Base-by-base conservation (phyloP, 139 green algal genomes). In the Chlorella sorokiniana region DNA sequence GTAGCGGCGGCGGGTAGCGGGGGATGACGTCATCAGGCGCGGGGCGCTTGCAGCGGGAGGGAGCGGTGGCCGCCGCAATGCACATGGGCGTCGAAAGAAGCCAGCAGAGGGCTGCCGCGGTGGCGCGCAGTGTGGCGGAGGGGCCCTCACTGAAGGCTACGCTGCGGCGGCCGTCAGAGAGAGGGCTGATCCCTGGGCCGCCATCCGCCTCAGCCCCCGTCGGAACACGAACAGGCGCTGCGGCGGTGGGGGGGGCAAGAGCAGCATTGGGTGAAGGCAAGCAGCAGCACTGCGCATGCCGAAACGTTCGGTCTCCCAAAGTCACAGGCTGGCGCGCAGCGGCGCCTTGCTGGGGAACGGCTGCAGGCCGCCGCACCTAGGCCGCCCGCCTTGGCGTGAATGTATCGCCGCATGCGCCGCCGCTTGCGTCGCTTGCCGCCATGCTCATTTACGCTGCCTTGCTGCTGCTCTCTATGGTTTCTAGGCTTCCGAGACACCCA, bases 401-500 rank as follows among this genome's bases (percentile, higher is more conserved):
- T 62, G 45, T 77, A 65, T 65, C 56, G n/a, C 45, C 70, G 44
- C 4, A 41, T 44, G 4, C 70, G 70, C 18, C 70, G 70, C 9
- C 70, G 45, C 41, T 33, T 62, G 69, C 69, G 70, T 11, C 44
- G n/a, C 45, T 63, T 63, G 44, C 45, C 70, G 44, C 44, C 44
- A 29, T 38, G 41, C 29, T 65, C 56, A 10, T 16, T 10, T 6
- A 10, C 56, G 6, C 18, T 10, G 6, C 23, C 6, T n/a, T 31
- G 45, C 45, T 63, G 70, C 45, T 42, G 70, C 45, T 64, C 6
- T 22, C 23, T 27, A 6, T 41, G 35, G 1, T 38, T 23, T 20
- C 25, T n/a, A 7, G n/a, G n/a, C 70, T 77, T 77, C 11, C 70
- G 51, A 3, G 70, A n/a, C n/a, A 45, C 44, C 70, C 70, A 77